phyloP scores from a whole-genome alignment of 1,139 yeast genomes.

The Kluyveromyces sp. region DNA sequence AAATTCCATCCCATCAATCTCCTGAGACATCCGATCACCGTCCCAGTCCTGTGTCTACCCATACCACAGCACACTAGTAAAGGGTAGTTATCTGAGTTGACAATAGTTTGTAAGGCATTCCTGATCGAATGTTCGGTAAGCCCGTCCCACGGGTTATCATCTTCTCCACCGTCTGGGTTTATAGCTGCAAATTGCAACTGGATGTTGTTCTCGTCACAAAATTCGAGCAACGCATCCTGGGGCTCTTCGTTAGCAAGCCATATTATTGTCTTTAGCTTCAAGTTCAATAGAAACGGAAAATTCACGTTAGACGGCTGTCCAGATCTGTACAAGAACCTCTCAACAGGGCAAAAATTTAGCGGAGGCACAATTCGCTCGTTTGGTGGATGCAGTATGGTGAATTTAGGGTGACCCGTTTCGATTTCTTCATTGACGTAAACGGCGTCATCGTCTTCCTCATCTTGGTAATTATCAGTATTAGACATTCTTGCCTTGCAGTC shows the following conservation, averaged over 20 bases:
- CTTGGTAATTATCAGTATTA: slow-evolving; percentile 5
- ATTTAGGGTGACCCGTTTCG: slow-evolving; percentile 25
- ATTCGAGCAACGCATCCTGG: slow-evolving; percentile 74
- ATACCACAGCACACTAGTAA: slow-evolving; percentile 89
- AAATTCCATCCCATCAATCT: slow-evolving; percentile 92
- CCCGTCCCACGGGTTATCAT: slow-evolving; percentile 95
- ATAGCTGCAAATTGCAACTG: slow-evolving; percentile 53
- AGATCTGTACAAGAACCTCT: slow-evolving; percentile 72
- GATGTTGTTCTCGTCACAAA: slow-evolving; percentile 66
- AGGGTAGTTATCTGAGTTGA: slow-evolving; percentile 70
- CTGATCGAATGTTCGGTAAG: slow-evolving; percentile 74
- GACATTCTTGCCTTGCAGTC: slow-evolving; percentile 1
- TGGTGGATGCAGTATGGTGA: slow-evolving; percentile 39
- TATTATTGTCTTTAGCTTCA: slow-evolving; percentile 69
- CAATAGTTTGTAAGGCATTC: slow-evolving; percentile 69
- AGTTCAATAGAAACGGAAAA: slow-evolving; percentile 71
- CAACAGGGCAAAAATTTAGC: slow-evolving; percentile 90
- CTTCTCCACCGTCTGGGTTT: slow-evolving; percentile 61
- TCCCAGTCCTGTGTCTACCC: slow-evolving; percentile 97
- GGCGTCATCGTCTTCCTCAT: slow-evolving; percentile 27
- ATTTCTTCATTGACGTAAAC: slow-evolving; percentile 29
- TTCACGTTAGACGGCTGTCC: slow-evolving; percentile 97
- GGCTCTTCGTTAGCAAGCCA: slow-evolving; percentile 98
- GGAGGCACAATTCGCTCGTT: slow-evolving; percentile 79
- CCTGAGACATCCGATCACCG: slow-evolving; percentile 87